Percentiles rank a stretch among this genome's conserved stretches.
These are phyloP conservation scores for Stenocarpella maydis DNA, from an alignment of 2,329 filamentous ascomycete genomes.

Conservation along the genomic window DNA sequence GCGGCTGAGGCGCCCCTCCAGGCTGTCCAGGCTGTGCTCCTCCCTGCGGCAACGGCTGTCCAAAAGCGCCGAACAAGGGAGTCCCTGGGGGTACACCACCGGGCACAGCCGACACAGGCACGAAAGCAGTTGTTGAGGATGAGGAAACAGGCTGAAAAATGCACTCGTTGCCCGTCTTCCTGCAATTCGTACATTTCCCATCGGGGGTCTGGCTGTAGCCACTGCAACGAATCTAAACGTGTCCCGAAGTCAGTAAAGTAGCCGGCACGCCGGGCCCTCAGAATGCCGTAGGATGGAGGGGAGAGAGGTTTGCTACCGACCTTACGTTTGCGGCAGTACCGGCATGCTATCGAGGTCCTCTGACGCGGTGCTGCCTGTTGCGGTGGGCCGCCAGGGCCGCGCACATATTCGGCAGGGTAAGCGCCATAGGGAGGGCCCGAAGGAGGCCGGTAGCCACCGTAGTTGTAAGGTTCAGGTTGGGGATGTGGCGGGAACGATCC, in stretches of 20 bases:
- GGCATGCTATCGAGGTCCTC: constrained; percentile 67
- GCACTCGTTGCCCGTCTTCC: constrained; percentile 69
- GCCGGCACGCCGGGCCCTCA: constrained; percentile 17
- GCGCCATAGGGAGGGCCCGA: constrained; percentile 43
- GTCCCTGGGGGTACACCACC: constrained; percentile 66
- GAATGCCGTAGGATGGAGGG: neutral
- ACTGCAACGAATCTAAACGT: constrained; percentile 64
- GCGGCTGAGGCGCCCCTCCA: constrained; percentile 34
- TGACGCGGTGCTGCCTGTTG: constrained; percentile 65
- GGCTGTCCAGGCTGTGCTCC: constrained; percentile 29
- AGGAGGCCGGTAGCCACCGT: constrained; percentile 45
- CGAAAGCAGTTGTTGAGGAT: constrained; percentile 64
- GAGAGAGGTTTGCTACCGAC: constrained; percentile 45
- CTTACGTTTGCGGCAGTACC: constrained; percentile 69
- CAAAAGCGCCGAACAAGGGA: constrained; percentile 65
- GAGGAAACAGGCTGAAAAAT: constrained; percentile 68
- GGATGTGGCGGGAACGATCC: constrained; percentile 32
- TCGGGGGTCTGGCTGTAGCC: constrained; percentile 66
- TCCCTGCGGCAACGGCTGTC: constrained; percentile 56
- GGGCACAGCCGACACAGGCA: constrained; percentile 65
- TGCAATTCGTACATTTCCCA: constrained; percentile 68
- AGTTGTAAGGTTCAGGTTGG: constrained; percentile 33
- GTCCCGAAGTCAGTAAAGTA: neutral
- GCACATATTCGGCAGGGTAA: constrained; percentile 44
- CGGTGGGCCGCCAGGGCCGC: constrained; percentile 47